Evolutionary conservation across 2,329 filamentous ascomycete genomes (phyloP).

Genomic region (Penicillium griseofulvum): DNA sequence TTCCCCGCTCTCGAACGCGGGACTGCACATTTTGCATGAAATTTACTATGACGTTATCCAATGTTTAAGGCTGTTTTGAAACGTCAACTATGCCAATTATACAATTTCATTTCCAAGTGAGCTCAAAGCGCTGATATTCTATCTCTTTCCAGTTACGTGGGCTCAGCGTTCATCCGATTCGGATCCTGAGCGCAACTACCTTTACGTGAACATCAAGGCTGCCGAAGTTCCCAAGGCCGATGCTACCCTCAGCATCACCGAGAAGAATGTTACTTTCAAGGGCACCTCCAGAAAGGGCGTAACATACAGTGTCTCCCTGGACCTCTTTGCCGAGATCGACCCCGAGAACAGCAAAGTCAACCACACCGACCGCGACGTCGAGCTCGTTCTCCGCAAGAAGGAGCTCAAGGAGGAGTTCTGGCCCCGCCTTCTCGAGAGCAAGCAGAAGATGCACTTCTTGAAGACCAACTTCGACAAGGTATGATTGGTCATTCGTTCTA

Average conservation of each 20-base stretch:
- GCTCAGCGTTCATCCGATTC: slow-evolving; percentile 85
- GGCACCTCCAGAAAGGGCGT: slow-evolving; percentile 84
- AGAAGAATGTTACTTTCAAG: slow-evolving; percentile 73
- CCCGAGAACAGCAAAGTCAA: slow-evolving; percentile 76
- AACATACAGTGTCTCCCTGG: slow-evolving; percentile 80
- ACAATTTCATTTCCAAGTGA: not conserved
- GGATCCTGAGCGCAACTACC: slow-evolving; percentile 84
- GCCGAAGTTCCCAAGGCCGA: slow-evolving; percentile 75
- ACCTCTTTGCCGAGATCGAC: slow-evolving; percentile 91
- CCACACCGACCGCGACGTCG: slow-evolving; percentile 84
- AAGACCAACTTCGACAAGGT: slow-evolving; percentile 99
- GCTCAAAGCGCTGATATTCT: slow-evolving; percentile 11
- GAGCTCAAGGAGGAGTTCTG: slow-evolving; percentile 92
- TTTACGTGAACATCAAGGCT: slow-evolving; percentile 89
- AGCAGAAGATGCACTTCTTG: slow-evolving; percentile 87
- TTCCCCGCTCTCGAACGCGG: slow-evolving; percentile 26
- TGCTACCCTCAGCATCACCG: slow-evolving; percentile 79
- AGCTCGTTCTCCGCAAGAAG: slow-evolving; percentile 95
- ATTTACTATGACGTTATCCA: slow-evolving; percentile 15
- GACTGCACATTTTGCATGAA: slow-evolving; percentile 23
- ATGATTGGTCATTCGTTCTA: slow-evolving; percentile 24
- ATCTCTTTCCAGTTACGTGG: slow-evolving; percentile 74
- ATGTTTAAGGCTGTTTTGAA: slow-evolving; percentile 2
- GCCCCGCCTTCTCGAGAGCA: slow-evolving; percentile 89
- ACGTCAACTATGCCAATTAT: not conserved